Evolutionary conservation across 2,329 filamentous ascomycete species (phyloP).

Genomic region (Achaetomium macrosporum): DNA sequence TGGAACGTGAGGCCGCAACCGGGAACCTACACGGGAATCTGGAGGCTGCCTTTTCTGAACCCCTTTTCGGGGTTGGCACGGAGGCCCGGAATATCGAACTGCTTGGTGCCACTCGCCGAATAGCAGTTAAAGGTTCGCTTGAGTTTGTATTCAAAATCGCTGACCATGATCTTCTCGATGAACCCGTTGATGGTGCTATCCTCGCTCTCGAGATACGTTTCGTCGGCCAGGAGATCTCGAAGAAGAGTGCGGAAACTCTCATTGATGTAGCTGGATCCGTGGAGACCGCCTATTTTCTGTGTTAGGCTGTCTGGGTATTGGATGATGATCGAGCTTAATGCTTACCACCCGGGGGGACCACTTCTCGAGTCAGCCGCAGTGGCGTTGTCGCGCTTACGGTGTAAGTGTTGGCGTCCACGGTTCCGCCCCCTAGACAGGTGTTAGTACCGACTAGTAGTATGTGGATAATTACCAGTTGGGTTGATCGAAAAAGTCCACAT

Average conservation of each 20-base stretch:
- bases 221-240: conserved; percentile 18
- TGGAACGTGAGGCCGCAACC: no score
- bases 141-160: conserved; percentile 18
- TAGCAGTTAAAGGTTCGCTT: conserved; percentile 19
- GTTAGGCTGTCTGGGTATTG: no score
- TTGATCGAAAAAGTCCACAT: no score
- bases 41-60: conserved; percentile 2
- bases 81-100: conserved; percentile 10
- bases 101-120: conserved; percentile 1
- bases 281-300: conserved; percentile 24
- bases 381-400: conserved; percentile 24
- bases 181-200: conserved; percentile 16
- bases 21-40: conserved; percentile 13
- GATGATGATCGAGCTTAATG: background rate
- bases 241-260: conserved; percentile 24
- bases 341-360: conserved; percentile 18
- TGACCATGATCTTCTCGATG: conserved; percentile 18
- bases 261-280: conserved; percentile 30
- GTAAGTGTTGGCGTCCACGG: conserved; percentile 27
- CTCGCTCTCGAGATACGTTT: conserved; percentile 25
- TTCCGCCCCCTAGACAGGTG: conserved; percentile 26
- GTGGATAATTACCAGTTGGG: no score
- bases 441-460: no score
- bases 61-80: conserved; percentile 10
- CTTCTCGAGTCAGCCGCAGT: conserved; percentile 22